These are phyloP conservation scores for Flaveria ramosissima DNA, from an alignment of 129 eudicot species.

Conservation along the genomic window DNA sequence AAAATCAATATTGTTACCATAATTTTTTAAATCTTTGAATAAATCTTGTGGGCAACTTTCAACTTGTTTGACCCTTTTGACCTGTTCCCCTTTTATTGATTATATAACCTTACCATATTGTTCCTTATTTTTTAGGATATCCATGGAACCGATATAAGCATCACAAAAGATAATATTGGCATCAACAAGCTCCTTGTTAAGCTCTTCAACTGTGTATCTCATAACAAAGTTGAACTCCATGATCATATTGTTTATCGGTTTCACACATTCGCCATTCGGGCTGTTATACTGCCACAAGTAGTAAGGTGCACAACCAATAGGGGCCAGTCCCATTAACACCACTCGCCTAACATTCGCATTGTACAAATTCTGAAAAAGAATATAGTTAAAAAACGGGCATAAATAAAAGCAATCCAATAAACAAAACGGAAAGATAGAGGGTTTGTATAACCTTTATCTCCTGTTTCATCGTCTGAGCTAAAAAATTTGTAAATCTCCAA, in stretches of 20 bases:
- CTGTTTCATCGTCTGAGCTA: slow-evolving; percentile 64
- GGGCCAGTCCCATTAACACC: slow-evolving; percentile 92
- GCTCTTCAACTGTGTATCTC: slow-evolving; percentile 79
- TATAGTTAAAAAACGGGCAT: slow-evolving; percentile 8
- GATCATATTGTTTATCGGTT: slow-evolving; percentile 78
- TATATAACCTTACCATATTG: slow-evolving; percentile 53
- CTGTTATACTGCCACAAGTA: slow-evolving; percentile 81
- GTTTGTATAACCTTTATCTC: slow-evolving; percentile 63
- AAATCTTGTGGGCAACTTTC: not conserved
- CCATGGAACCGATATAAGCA: slow-evolving; percentile 77
- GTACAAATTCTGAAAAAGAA: slow-evolving; percentile 65
- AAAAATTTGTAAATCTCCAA: slow-evolving; percentile 76
- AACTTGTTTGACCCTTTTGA: not conserved
- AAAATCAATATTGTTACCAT: not conserved
- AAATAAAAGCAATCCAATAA: not conserved
- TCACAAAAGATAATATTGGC: slow-evolving; percentile 76
- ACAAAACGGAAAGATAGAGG: slow-evolving; percentile 5
- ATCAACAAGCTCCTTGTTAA: slow-evolving; percentile 57
- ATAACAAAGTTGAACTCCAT: slow-evolving; percentile 82
- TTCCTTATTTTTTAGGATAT: slow-evolving; percentile 61
- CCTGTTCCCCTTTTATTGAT: not conserved
- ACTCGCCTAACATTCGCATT: slow-evolving; percentile 78
- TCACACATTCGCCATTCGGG: slow-evolving; percentile 64
- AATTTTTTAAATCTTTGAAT: not conserved
- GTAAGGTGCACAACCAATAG: slow-evolving; percentile 92